Base-by-base conservation (phyloP, 75 land plant genomes). In the Sequoiadendron giganteum region DNA sequence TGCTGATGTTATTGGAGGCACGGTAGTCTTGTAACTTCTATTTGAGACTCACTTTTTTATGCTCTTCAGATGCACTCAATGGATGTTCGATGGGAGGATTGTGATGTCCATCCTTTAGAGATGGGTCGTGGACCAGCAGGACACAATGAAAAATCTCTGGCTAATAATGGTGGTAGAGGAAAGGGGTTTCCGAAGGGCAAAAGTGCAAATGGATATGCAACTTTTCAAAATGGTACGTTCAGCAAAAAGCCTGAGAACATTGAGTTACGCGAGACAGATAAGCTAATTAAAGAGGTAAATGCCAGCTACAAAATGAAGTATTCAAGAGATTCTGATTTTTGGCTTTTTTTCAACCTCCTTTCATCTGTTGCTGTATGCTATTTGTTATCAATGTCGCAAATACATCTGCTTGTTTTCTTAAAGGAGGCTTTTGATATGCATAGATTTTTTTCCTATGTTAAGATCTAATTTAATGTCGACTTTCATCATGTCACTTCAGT, bases 201-300 rank as follows among this genome's bases (percentile, higher is more conserved):
- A 10, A 6, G 78, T 83, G 36, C 65, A 42, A 85, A 70, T 32
- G 86, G 76, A 49, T 68, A 88, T 45, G 58, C 79, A 30, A 76
- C 86, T 85, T 45, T 42, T 40, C 28, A 77, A 36, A 43, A 15
- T 38, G 88, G 84, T 14, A 39, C 38, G 36, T 48, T 5, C 18
- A 73, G 45, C 9, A 55, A 40, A 18, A 47, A 49, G 43, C 80
- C 83, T 45, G 91, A 78, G 36, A 61, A 47, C 14, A 90, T 90
- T 61, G 86, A 90, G 89, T 84, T 90, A 76, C 91, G 91, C 19
- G 83, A 45, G 68, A 90, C 91, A 56, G 84, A 88, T 49, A 88
- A 85, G 87, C 88, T 90, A n/a, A 87, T 90, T 55, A 80, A 88
- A 8, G 86, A 90, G 89, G 91, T 90, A 88, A 90, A 47, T 45